Base-by-base conservation (phyloP, 106 monocot genomes). In the Dendrobium huoshanense region DNA sequence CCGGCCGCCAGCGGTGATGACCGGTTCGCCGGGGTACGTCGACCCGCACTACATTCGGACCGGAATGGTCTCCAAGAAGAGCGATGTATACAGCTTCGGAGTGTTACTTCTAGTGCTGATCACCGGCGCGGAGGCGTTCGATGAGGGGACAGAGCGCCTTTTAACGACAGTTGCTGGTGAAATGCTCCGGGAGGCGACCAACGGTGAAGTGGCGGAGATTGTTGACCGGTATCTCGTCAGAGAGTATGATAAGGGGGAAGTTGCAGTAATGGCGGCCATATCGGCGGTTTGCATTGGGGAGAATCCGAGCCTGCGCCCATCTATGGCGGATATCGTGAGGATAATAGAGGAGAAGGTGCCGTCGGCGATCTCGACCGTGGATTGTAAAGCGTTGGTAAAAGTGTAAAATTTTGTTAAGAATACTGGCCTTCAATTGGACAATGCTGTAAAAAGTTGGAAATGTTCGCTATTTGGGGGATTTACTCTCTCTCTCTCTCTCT, bases 61-160 rank as follows among this genome's bases (percentile, higher is more conserved):
- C 2, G 91, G 91, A 24, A 20, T 82, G 48, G 64, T 88, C 20
- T 86, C 88, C 1, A 83, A 85, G 81, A 95, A 95, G 79, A 95
- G 84, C 81, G 95, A 95, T 77, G 87, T 95, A 1, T 95, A 95
- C 84, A 92, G 91, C 82, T 94, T 87, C 77, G 94, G 94, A 8
- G 91, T 92, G 43, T 77, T 95, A 40, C 75, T 92, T 15, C 75
- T 92, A 16, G 95, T 92, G 83, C 37, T 90, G 15, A 77, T 95
- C 48, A 92, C 92, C 27, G 91, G 91, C 25, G 81, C 80, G n/a
- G 25, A 33, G n/a, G 78, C 85, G 33, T 82, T 78, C 41, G 83
- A 79, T 6, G 29, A 22, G 20, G 75, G 22, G 76, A 80, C 10
- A 77, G 83, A 19, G 80, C 82, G 17, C 41, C 82, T 49, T 65